A percentile compares a stretch with the other conserved stretches of the same genome.
phyloP scores from a whole-genome alignment of 2,329 filamentous ascomycete species.

The Aureobasidium sp. region DNA sequence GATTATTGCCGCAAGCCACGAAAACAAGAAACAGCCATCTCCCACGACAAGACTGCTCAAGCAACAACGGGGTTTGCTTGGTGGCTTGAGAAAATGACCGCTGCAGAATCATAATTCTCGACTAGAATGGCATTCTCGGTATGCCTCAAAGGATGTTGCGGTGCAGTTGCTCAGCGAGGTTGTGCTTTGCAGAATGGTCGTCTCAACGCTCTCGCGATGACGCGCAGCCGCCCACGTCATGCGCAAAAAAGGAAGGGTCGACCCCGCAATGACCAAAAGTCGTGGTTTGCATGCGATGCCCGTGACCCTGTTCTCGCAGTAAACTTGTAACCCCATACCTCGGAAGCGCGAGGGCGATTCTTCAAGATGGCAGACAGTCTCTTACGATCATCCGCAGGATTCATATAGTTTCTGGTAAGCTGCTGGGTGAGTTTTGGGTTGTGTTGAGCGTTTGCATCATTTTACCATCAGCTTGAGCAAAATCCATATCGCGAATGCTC shows the following conservation, averaged over 20 bases:
- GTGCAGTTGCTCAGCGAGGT: too few relatives aligned
- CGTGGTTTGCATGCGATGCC: background rate
- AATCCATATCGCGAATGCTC: too few relatives aligned
- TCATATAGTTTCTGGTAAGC: too few relatives aligned
- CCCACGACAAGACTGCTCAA: background rate
- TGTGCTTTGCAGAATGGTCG: too few relatives aligned
- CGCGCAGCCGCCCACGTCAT: background rate
- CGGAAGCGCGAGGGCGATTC: too few relatives aligned
- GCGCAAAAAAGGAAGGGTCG: background rate
- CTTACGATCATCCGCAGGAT: too few relatives aligned
- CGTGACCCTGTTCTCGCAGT: background rate
- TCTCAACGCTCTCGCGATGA: background rate
- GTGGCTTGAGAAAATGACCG: background rate
- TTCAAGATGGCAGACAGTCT: too few relatives aligned
- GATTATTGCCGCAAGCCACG: constrained; percentile 4
- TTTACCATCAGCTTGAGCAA: too few relatives aligned
- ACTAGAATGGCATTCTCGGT: too few relatives aligned
- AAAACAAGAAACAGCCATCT: background rate
- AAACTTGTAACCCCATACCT: background rate
- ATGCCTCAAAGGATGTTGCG: too few relatives aligned
- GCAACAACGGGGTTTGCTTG: background rate
- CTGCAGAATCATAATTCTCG: background rate
- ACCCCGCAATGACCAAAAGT: background rate
- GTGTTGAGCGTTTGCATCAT: too few relatives aligned
- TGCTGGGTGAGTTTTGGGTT: too few relatives aligned